Evolutionary conservation across 768 basidiomycete species (phyloP).

Genomic region (Gyrodon lividus): DNA sequence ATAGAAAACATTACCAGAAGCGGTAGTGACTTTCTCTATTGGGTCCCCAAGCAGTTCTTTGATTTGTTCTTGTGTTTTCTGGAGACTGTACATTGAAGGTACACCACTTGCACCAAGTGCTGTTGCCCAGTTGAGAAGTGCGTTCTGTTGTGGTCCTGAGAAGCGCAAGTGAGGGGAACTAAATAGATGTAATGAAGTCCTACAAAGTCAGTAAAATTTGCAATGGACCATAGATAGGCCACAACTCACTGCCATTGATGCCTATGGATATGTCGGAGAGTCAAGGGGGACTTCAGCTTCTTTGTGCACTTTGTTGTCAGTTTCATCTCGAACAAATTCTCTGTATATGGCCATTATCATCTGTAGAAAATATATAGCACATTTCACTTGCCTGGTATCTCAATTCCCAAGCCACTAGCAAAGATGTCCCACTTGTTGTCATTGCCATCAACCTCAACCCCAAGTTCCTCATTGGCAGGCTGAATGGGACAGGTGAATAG

Average conservation of each 20-base stretch:
- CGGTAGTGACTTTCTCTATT: conserved; percentile 16
- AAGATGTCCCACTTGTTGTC: neutral
- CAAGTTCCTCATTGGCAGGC: neutral
- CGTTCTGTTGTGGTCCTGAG: too few species aligned
- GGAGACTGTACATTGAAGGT: conserved; percentile 19
- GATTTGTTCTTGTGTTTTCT: conserved; percentile 17
- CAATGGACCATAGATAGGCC: too few species aligned
- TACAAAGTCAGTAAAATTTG: too few species aligned
- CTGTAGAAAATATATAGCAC: neutral
- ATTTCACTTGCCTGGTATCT: neutral
- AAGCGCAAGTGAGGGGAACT: too few species aligned
- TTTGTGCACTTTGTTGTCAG: neutral
- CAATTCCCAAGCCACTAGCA: neutral
- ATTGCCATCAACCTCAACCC: conserved; percentile 37
- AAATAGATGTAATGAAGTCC: too few species aligned
- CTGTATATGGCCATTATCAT: neutral
- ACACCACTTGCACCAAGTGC: conserved; percentile 25
- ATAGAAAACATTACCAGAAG: conserved; percentile 28
- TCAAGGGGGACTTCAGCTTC: conserved; percentile 37
- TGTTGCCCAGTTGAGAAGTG: conserved; percentile 20
- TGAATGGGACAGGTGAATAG: conserved; percentile 2
- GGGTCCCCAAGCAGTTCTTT: conserved; percentile 20
- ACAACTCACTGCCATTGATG: conserved; percentile 5
- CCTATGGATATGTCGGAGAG: conserved; percentile 4
- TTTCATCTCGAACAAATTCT: neutral